phyloP scores from a whole-genome alignment of 2,329 filamentous ascomycete species.

The Pleurostoma richardsiae region DNA sequence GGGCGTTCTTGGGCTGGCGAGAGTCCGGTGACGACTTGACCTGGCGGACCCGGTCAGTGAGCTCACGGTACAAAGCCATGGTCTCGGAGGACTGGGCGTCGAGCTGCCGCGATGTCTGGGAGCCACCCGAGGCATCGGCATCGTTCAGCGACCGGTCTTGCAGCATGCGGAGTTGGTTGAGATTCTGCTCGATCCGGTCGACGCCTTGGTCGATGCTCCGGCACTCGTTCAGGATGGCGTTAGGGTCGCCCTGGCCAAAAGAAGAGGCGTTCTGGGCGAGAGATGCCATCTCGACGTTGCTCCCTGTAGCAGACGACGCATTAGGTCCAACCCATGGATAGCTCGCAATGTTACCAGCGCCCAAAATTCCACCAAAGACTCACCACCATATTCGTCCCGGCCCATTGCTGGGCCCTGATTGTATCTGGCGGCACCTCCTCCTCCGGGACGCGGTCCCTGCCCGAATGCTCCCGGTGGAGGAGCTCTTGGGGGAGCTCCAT shows the following conservation, averaged over 20 bases:
- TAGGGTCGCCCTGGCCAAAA: constrained; percentile 54
- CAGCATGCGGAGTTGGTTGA: constrained; percentile 65
- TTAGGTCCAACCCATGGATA: too few species aligned
- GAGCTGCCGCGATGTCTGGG: constrained; percentile 62
- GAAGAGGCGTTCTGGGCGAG: constrained; percentile 47
- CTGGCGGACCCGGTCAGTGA: constrained; percentile 73
- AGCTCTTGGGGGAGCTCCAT: constrained; percentile 21
- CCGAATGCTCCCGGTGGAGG: constrained; percentile 20
- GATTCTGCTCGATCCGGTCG: constrained; percentile 65
- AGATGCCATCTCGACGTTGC: constrained; percentile 67
- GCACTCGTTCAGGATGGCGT: constrained; percentile 80
- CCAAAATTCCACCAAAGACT: constrained; percentile 1
- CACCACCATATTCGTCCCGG: constrained; percentile 30
- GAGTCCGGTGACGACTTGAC: constrained; percentile 81
- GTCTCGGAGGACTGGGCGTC: constrained; percentile 72
- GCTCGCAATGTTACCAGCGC: not conserved
- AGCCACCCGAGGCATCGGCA: constrained; percentile 64
- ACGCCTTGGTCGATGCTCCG: constrained; percentile 74
- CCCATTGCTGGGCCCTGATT: constrained; percentile 22
- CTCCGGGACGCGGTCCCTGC: constrained; percentile 21
- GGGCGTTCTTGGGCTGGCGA: constrained; percentile 64
- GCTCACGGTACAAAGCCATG: constrained; percentile 74
- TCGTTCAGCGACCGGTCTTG: constrained; percentile 71
- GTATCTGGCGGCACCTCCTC: constrained; percentile 14
- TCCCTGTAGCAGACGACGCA: constrained; percentile 1